Evolutionary conservation across 192 early-diverging fungal genomes (phyloP).

Genomic region (Coemansia sp.): DNA sequence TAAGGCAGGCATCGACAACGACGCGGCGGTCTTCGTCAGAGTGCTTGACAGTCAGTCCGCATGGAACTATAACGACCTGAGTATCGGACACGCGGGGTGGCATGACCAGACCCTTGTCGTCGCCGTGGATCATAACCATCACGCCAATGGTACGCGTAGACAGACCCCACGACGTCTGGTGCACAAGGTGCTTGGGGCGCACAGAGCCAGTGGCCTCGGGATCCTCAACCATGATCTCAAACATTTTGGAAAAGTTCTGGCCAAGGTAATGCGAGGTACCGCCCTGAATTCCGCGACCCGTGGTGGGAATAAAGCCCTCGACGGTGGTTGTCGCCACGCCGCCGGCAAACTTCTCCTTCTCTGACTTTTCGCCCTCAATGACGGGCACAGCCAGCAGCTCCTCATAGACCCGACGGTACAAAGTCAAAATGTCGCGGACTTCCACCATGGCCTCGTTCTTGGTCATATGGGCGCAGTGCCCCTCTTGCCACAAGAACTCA

Average conservation of each 20-base stretch:
- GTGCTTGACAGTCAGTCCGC: conserved; percentile 86
- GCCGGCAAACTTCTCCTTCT: conserved; percentile 99
- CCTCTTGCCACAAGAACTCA: conserved; percentile 99
- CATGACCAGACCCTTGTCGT: conserved; percentile 96
- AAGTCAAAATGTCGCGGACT: conserved; percentile 83
- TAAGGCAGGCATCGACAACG: conserved; percentile 67
- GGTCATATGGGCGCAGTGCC: conserved; percentile 93
- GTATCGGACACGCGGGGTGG: conserved; percentile 87
- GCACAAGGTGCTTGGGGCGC: conserved; percentile 74
- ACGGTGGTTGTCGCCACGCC: conserved; percentile 96
- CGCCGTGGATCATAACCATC: conserved; percentile 99
- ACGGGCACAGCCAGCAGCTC: conserved; percentile 97
- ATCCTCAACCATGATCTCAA: conserved; percentile 88
- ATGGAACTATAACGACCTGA: conserved; percentile 91
- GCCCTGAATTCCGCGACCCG: conserved; percentile 96
- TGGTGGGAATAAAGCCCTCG: conserved; percentile 94
- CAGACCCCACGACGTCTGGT: conserved; percentile 99
- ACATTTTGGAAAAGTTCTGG: conserved; percentile 99
- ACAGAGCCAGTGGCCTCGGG: conserved; percentile 57
- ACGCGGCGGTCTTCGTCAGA: conserved; percentile 65
- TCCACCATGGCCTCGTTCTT: conserved; percentile 83
- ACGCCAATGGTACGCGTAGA: conserved; percentile 97
- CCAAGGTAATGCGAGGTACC: conserved; percentile 98
- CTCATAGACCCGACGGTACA: conserved; percentile 95
- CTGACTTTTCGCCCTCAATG: conserved; percentile 93